These are phyloP conservation scores for Neoboletus brunneissimus DNA, from an alignment of 768 basidiomycete species.

Conservation along the genomic window DNA sequence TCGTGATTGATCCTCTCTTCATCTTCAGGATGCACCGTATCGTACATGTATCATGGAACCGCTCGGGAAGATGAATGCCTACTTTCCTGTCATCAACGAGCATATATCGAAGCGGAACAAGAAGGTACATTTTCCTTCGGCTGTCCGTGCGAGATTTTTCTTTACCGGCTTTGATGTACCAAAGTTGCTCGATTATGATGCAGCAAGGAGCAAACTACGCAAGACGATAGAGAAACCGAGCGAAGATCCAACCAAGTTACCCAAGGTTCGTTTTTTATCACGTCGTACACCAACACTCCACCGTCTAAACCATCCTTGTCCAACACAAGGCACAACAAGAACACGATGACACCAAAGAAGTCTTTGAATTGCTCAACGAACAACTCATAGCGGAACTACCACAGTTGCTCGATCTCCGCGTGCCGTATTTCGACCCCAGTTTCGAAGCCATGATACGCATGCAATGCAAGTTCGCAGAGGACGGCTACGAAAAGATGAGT, in stretches of 20 bases:
- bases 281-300: background rate
- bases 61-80: slow-evolving; percentile 93
- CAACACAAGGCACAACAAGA: slow-evolving; percentile 81
- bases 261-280: slow-evolving; percentile 49
- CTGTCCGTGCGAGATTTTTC: too few species aligned
- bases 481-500: slow-evolving; percentile 95
- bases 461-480: slow-evolving; percentile 97
- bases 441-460: slow-evolving; percentile 99
- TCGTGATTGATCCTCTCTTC: background rate
- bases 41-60: slow-evolving; percentile 95
- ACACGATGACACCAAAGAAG: slow-evolving; percentile 89
- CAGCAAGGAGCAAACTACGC: slow-evolving; percentile 84
- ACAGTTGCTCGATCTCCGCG: slow-evolving; percentile 87
- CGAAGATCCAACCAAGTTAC: slow-evolving; percentile 90
- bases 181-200: slow-evolving; percentile 93
- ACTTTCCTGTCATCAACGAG: slow-evolving; percentile 91
- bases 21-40: slow-evolving; percentile 81
- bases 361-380: slow-evolving; percentile 90
- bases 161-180: background rate
- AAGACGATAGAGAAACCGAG: slow-evolving; percentile 90
- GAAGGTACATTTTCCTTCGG: slow-evolving; percentile 56
- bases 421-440: slow-evolving; percentile 97
- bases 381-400: slow-evolving; percentile 91
- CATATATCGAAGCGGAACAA: slow-evolving; percentile 94
- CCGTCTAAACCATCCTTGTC: background rate